These are phyloP conservation scores for Copromyces sp. DNA, from an alignment of 495 filamentous ascomycete species.

Conservation along the genomic window DNA sequence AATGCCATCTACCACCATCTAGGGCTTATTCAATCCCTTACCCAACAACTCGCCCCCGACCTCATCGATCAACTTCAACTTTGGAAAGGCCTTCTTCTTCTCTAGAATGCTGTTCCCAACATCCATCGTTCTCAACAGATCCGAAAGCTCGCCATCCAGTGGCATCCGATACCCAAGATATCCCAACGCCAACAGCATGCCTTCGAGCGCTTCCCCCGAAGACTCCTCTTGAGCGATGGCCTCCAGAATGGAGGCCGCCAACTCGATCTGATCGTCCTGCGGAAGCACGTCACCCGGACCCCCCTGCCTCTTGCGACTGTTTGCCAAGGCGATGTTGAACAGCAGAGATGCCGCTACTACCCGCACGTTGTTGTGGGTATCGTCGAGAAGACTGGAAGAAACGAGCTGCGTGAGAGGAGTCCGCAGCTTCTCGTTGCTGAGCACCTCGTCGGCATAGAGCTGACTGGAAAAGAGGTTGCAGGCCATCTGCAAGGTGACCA, in stretches of 20 bases:
- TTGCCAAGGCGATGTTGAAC: constrained; percentile 67
- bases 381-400: constrained; percentile 46
- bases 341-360: constrained; percentile 74
- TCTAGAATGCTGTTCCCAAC: constrained; percentile 46
- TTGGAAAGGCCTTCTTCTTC: constrained; percentile 43
- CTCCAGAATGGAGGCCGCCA: constrained; percentile 68
- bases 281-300: constrained; percentile 48
- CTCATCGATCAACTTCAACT: constrained; percentile 50
- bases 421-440: constrained; percentile 28
- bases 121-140: constrained; percentile 65
- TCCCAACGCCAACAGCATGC: constrained; percentile 62
- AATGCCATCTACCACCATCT: neutral
- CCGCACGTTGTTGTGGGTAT: constrained; percentile 43
- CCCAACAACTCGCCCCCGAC: constrained; percentile 37
- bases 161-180: constrained; percentile 61
- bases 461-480: constrained; percentile 55
- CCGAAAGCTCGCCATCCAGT: constrained; percentile 57
- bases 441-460: constrained; percentile 41
- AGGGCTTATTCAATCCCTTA: constrained; percentile 26
- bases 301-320: constrained; percentile 52
- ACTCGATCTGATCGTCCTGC: constrained; percentile 64
- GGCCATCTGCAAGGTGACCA: constrained; percentile 60
- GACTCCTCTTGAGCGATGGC: constrained; percentile 56
- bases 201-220: constrained; percentile 60
- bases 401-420: constrained; percentile 34